These are phyloP conservation scores for Turnera subulata DNA, from an alignment of 345 rosid species.

Conservation along the genomic window DNA sequence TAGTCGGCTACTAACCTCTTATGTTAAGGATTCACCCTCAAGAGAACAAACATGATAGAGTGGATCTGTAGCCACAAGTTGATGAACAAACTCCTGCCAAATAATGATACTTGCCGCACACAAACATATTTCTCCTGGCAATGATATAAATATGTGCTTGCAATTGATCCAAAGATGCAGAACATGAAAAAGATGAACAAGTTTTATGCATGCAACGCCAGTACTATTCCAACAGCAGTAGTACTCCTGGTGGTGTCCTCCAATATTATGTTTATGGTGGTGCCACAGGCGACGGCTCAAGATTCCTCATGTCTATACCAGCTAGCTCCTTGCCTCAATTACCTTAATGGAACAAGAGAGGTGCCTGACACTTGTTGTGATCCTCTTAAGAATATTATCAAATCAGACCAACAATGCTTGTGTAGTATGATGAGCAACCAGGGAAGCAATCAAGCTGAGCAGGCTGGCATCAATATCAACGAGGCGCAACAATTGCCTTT, in stretches of 20 bases:
- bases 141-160: too few species aligned
- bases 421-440: conserved; percentile 58
- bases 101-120: too few species aligned
- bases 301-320: conserved; percentile 43
- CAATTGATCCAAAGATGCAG: too few species aligned
- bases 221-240: neutral
- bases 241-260: too few species aligned
- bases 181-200: conserved; percentile 5
- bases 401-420: conserved; percentile 49
- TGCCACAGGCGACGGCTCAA: conserved; percentile 6
- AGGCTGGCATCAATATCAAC: conserved; percentile 51
- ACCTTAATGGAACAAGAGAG: conserved; percentile 47
- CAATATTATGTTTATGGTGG: neutral
- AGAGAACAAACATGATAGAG: too few species aligned
- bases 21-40: too few species aligned
- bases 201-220: neutral
- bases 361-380: conserved; percentile 61
- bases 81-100: too few species aligned
- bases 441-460: conserved; percentile 47
- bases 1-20: too few species aligned
- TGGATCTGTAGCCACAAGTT: too few species aligned
- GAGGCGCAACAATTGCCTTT: conserved; percentile 70
- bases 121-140: too few species aligned
- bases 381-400: conserved; percentile 54
- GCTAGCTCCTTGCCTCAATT: conserved; percentile 56